These are phyloP conservation scores for Oryza brachyantha DNA, from an alignment of 176 grass and related monocot genomes.

Conservation along the genomic window DNA sequence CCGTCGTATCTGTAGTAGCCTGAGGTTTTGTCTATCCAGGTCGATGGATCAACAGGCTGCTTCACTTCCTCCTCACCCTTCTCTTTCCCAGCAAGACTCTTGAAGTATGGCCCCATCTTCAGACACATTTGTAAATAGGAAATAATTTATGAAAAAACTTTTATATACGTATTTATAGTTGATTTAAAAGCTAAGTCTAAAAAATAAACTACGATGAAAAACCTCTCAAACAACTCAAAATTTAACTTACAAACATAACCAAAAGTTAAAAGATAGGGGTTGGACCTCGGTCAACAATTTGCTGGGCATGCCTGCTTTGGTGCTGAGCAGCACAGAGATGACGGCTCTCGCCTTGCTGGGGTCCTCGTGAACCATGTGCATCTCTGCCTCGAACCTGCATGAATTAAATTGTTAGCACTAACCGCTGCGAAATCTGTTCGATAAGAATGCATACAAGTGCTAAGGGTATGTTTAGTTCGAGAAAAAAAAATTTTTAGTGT, in stretches of 20 bases:
- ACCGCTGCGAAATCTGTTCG: neutral
- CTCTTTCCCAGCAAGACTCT: conserved; percentile 34
- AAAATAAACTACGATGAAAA: no score
- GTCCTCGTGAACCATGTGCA: conserved; percentile 69
- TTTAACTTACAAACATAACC: no score
- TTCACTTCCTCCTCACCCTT: conserved; percentile 33
- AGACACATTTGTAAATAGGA: no score
- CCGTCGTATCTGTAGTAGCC: conserved; percentile 86
- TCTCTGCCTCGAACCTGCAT: conserved; percentile 47
- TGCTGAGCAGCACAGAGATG: conserved; percentile 51
- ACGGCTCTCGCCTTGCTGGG: conserved; percentile 46
- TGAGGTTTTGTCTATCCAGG: conserved; percentile 37
- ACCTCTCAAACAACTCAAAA: no score
- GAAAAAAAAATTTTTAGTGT: no score
- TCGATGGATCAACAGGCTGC: conserved; percentile 41
- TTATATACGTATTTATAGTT: no score
- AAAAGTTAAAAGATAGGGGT: no score
- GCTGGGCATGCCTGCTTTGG: conserved; percentile 21
- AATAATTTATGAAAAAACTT: no score
- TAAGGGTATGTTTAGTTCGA: no score
- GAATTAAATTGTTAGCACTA: neutral
- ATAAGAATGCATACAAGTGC: neutral
- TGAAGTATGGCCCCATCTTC: conserved; percentile 56
- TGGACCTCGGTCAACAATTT: conserved; percentile 40
- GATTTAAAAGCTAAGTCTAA: no score